These are phyloP conservation scores for Alternaria atra DNA, from an alignment of 2,329 filamentous ascomycete genomes.

Conservation along the genomic window DNA sequence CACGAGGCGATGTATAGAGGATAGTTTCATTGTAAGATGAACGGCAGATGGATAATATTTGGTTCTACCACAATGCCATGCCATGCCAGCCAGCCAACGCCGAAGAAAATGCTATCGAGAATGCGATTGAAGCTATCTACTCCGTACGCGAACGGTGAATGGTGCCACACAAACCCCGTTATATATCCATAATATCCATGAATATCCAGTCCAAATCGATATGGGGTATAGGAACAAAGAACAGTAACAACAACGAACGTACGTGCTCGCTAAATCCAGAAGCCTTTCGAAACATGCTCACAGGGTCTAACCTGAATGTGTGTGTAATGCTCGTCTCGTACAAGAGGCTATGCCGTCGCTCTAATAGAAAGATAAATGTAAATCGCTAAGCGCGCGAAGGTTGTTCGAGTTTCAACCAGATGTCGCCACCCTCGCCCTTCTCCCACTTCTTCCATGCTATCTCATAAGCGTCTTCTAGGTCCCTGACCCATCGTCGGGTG, in stretches of 20 bases:
- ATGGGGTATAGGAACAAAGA: slow-evolving; percentile 16
- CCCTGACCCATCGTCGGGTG: slow-evolving; percentile 87
- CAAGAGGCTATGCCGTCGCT: neutral
- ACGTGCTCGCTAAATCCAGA: slow-evolving; percentile 10
- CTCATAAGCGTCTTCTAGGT: slow-evolving; percentile 88
- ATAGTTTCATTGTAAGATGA: no score
- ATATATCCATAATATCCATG: slow-evolving; percentile 1
- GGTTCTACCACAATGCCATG: neutral
- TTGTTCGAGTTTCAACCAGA: slow-evolving; percentile 68
- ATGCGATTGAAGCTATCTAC: slow-evolving; percentile 4
- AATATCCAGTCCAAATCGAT: slow-evolving; percentile 14
- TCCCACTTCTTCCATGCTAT: slow-evolving; percentile 92
- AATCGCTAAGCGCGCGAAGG: slow-evolving; percentile 4
- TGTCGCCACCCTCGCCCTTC: slow-evolving; percentile 85
- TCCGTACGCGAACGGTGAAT: neutral
- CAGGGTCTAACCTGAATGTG: slow-evolving; percentile 8
- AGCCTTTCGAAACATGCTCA: neutral
- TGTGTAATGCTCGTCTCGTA: slow-evolving; percentile 1
- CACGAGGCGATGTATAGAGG: no score
- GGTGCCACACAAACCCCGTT: neutral
- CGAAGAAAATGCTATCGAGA: neutral
- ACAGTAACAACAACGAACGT: slow-evolving; percentile 8
- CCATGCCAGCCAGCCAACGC: neutral
- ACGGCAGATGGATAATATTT: neutral
- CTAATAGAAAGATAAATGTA: slow-evolving; percentile 5